Conservation (phyloP, 495 filamentous ascomycete genomes). For the Gamarada debralockiae region DNA sequence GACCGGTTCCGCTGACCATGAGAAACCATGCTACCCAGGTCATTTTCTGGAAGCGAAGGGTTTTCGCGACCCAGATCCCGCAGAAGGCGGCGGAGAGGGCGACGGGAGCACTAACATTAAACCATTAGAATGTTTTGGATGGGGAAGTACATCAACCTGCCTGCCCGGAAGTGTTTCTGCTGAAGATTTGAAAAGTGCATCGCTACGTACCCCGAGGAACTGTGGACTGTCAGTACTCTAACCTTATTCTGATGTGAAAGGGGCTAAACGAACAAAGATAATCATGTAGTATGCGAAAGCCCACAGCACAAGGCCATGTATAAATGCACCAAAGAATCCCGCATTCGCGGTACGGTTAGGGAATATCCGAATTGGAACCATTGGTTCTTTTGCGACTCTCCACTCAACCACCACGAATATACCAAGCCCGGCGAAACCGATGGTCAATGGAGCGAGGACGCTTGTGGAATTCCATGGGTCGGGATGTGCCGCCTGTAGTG, state of each 20-base stretch:
- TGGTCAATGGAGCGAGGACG: constrained; percentile 51
- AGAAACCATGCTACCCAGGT: constrained; percentile 52
- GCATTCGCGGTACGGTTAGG: constrained; percentile 33
- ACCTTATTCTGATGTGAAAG: constrained; percentile 53
- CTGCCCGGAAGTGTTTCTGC: constrained; percentile 53
- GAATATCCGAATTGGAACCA: constrained; percentile 41
- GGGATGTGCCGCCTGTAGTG: constrained; percentile 44
- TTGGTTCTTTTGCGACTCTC: constrained; percentile 34
- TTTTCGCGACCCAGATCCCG: constrained; percentile 41
- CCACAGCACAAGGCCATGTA: constrained; percentile 45
- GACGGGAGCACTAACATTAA: constrained; percentile 35
- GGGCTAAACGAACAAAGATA: constrained; percentile 59
- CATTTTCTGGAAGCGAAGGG: constrained; percentile 43
- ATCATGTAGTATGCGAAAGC: constrained; percentile 55
- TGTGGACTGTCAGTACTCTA: constrained; percentile 36
- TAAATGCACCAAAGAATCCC: constrained; percentile 38
- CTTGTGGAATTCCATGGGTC: constrained; percentile 47
- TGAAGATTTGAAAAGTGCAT: constrained; percentile 50
- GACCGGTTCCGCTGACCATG: constrained; percentile 38
- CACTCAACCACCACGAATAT: constrained; percentile 44
- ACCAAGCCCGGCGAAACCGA: constrained; percentile 42
- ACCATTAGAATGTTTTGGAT: neutral
- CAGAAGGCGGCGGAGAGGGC: constrained; percentile 40
- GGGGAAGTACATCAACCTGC: neutral
- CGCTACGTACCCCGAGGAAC: constrained; percentile 30